Conservation (phyloP, 23 red algal genomes). For the Gracilaria caudata region DNA sequence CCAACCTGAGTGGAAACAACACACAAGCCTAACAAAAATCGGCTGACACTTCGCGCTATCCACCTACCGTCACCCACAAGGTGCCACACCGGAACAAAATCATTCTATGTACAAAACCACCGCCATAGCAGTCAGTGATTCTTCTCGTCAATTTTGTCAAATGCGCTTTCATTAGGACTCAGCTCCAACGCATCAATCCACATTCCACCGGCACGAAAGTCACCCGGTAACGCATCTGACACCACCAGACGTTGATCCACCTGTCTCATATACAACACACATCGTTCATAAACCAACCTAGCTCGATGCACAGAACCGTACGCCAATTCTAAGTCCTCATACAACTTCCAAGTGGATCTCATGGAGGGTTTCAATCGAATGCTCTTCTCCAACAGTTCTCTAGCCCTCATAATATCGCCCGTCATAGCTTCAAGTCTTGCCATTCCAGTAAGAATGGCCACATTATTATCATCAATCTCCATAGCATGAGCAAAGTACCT, state of each 20-base stretch:
- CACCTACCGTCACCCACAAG: too few species aligned
- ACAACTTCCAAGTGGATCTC: constrained; percentile 42
- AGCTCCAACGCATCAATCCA: constrained; percentile 70
- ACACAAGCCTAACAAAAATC: too few species aligned
- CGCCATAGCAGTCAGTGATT: too few species aligned
- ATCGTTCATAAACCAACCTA: constrained; percentile 35
- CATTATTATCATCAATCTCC: constrained; percentile 6
- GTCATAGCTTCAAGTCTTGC: constrained; percentile 25
- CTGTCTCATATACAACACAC: constrained; percentile 7
- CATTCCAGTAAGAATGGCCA: constrained; percentile 26
- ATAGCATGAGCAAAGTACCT: constrained; percentile 45
- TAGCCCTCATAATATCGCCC: constrained; percentile 29
- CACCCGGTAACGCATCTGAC: constrained; percentile 49
- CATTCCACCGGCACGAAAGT: constrained; percentile 64
- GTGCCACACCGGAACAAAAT: too few species aligned
- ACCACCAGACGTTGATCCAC: constrained; percentile 33
- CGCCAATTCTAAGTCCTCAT: constrained; percentile 48
- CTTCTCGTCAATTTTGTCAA: constrained; percentile 38
- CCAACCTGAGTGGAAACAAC: too few species aligned
- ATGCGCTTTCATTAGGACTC: constrained; percentile 28
- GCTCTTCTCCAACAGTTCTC: constrained; percentile 22
- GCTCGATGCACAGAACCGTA: constrained; percentile 48
- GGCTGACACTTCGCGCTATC: too few species aligned
- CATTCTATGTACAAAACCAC: too few species aligned
- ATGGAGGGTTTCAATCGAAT: constrained; percentile 18